Conservation (phyloP, 2,329 filamentous ascomycete species). For the Dothistroma septosporum region DNA sequence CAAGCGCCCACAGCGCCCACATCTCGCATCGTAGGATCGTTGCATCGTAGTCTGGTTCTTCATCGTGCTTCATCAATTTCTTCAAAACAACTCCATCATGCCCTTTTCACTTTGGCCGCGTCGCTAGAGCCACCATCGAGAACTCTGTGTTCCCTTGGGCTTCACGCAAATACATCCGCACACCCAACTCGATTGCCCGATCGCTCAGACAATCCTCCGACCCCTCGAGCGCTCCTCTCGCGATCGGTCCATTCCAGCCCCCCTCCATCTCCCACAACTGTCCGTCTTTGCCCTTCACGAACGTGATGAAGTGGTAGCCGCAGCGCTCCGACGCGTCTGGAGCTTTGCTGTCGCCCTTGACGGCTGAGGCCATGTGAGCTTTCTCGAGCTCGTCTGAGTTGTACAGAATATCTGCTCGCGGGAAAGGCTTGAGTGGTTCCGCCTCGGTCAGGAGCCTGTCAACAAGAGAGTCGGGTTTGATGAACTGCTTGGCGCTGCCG, state of each 20-base stretch:
- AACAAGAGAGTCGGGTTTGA: conserved; percentile 43
- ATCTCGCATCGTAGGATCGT: not conserved
- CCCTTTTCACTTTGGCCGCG: conserved; percentile 8
- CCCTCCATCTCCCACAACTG: conserved; percentile 49
- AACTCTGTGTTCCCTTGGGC: conserved; percentile 41
- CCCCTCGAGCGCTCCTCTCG: conserved; percentile 39
- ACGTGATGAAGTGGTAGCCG: conserved; percentile 46
- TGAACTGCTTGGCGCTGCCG: conserved; percentile 41
- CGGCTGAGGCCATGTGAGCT: conserved; percentile 42
- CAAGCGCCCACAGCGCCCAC: not conserved
- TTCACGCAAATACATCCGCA: conserved; percentile 39
- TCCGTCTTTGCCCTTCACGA: conserved; percentile 45
- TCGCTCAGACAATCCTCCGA: conserved; percentile 45
- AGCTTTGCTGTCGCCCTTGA: conserved; percentile 39
- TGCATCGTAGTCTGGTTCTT: not conserved
- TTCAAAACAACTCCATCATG: too few species aligned
- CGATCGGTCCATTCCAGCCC: conserved; percentile 39
- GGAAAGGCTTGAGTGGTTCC: conserved; percentile 41
- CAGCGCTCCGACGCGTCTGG: conserved; percentile 32
- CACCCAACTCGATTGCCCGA: conserved; percentile 40
- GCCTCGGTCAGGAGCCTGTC: conserved; percentile 44
- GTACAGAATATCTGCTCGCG: conserved; percentile 52
- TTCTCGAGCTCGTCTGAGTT: conserved; percentile 44
- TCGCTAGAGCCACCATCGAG: conserved; percentile 43
- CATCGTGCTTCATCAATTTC: not conserved